Evolutionary conservation across 805 yeast genomes (phyloP).

Genomic region (Metschnikowia gelsemii): DNA sequence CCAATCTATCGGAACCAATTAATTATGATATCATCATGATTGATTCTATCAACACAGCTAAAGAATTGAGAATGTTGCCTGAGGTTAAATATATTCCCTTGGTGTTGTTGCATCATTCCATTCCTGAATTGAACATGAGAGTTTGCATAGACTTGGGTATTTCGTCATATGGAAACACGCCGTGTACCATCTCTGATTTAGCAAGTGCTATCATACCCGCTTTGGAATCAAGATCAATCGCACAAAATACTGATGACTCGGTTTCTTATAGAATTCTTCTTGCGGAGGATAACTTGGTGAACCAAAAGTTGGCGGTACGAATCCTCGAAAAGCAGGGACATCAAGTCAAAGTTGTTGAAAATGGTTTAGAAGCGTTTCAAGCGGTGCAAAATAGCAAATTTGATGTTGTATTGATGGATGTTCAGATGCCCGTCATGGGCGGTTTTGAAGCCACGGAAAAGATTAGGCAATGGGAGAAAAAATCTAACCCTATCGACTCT

Average conservation of each 20-base stretch:
- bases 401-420: slow-evolving; percentile 89
- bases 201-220: slow-evolving; percentile 86
- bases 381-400: slow-evolving; percentile 66
- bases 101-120: slow-evolving; percentile 71
- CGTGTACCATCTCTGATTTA: slow-evolving; percentile 76
- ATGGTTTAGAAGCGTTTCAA: slow-evolving; percentile 79
- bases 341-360: slow-evolving; percentile 78
- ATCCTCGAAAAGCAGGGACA: slow-evolving; percentile 86
- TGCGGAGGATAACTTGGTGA: slow-evolving; percentile 86
- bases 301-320: slow-evolving; percentile 83
- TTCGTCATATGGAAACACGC: slow-evolving; percentile 84
- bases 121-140: slow-evolving; percentile 76
- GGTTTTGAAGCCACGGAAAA: slow-evolving; percentile 89
- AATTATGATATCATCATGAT: slow-evolving; percentile 80
- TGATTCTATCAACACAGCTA: slow-evolving; percentile 74
- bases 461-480: slow-evolving; percentile 85
- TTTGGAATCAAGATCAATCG: slow-evolving; percentile 75
- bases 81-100: slow-evolving; percentile 85
- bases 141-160: slow-evolving; percentile 83
- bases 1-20: slow-evolving; percentile 53
- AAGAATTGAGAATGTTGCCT: slow-evolving; percentile 62
- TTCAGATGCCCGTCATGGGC: slow-evolving; percentile 95
- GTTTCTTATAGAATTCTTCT: slow-evolving; percentile 69
- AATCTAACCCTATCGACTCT: slow-evolving; percentile 67
- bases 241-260: slow-evolving; percentile 76